A percentile compares a stretch with the other conserved stretches of the same genome.
Evolutionary conservation across 2,329 filamentous ascomycete species (phyloP).

Genomic region (Zalaria obscura): DNA sequence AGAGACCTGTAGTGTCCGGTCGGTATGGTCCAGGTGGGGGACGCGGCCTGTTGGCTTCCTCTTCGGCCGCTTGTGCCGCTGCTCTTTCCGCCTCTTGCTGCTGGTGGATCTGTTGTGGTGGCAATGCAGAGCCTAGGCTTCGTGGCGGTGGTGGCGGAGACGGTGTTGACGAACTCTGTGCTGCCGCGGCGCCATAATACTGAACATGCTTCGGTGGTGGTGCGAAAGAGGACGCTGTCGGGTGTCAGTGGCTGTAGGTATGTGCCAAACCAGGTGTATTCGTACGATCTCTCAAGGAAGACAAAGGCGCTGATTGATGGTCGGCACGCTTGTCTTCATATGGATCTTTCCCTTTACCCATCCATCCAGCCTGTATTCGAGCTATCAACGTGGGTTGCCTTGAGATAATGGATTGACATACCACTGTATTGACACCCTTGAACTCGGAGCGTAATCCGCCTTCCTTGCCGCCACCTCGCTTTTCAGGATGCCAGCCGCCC

Average conservation of each 20-base stretch:
- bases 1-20: conserved; percentile 55
- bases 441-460: conserved; percentile 27
- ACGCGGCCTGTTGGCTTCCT: conserved; percentile 19
- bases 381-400: conserved; percentile 1
- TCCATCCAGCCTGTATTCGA: conserved; percentile 38
- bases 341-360: conserved; percentile 39
- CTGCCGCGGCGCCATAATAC: conserved; percentile 31
- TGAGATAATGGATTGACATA: conserved; percentile 22
- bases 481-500: conserved; percentile 33
- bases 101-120: conserved; percentile 21
- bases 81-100: conserved; percentile 21
- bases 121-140: conserved; percentile 29
- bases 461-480: conserved; percentile 19
- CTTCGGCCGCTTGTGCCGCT: conserved; percentile 19
- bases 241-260: conserved; percentile 1
- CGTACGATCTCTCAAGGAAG: conserved; percentile 53
- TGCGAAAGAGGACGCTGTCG: conserved; percentile 48
- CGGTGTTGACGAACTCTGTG: conserved; percentile 10
- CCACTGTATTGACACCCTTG: conserved; percentile 43
- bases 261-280: neutral
- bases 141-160: conserved; percentile 16
- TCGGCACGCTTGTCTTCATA: conserved; percentile 27
- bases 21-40: conserved; percentile 51
- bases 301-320: conserved; percentile 49
- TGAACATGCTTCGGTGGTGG: conserved; percentile 60